A percentile compares a stretch with the other conserved stretches of the same genome.
Evolutionary conservation across 495 filamentous ascomycete genomes (phyloP).

Genomic region (Viridothelium virens): DNA sequence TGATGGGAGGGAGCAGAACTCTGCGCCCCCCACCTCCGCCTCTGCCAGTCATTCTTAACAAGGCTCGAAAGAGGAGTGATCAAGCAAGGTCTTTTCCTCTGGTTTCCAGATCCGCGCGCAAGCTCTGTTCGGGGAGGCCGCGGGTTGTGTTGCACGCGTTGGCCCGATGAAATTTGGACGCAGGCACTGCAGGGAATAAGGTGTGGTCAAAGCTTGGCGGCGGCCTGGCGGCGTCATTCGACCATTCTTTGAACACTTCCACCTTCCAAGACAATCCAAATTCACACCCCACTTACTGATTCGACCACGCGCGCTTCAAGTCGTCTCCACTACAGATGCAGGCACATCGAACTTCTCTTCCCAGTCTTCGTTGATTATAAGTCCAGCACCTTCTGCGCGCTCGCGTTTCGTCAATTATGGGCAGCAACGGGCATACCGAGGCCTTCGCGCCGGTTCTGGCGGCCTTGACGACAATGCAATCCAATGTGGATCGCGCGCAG

Average conservation of each 20-base stretch:
- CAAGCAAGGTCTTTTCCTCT: not conserved
- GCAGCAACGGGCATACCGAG: constrained; percentile 53
- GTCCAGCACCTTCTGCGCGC: constrained; percentile 16
- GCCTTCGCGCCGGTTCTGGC: constrained; percentile 77
- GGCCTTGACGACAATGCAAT: constrained; percentile 77
- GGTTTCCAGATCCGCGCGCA: not conserved
- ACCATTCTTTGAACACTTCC: not conserved
- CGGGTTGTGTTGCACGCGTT: not conserved
- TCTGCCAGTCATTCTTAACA: constrained; percentile 61
- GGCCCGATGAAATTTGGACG: not conserved
- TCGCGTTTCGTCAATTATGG: constrained; percentile 47
- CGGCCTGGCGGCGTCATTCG: not conserved
- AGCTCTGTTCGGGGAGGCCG: not conserved
- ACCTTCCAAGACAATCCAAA: not conserved
- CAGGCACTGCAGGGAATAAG: not conserved
- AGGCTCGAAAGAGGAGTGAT: not conserved
- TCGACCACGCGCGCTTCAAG: not conserved
- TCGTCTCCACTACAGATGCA: not conserved
- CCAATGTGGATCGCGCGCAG: constrained; percentile 69
- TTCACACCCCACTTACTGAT: not conserved
- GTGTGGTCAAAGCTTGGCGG: not conserved
- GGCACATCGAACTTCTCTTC: not conserved
- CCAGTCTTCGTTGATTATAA: not conserved
- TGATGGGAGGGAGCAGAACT: constrained; percentile 92
- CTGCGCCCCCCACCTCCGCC: constrained; percentile 69